Evolutionary conservation across 2,329 filamentous ascomycete genomes (phyloP).

Genomic region (Diaporthe destruens): DNA sequence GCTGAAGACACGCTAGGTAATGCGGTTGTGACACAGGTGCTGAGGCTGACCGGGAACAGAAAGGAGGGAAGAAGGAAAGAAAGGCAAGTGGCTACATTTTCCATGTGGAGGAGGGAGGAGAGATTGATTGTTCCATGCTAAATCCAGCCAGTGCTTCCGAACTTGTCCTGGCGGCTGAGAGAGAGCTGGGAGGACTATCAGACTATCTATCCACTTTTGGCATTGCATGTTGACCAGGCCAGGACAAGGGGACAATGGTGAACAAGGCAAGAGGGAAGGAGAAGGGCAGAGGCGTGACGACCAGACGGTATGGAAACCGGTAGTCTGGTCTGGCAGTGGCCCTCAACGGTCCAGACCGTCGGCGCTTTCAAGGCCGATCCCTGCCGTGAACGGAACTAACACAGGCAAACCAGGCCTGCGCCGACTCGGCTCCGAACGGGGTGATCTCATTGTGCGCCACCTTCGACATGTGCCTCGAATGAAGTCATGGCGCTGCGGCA

Average conservation of each 20-base stretch:
- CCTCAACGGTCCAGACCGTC: slow-evolving; percentile 16
- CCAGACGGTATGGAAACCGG: neutral
- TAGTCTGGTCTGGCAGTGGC: slow-evolving; percentile 14
- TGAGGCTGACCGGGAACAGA: neutral
- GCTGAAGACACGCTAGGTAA: slow-evolving; percentile 1
- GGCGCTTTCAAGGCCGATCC: neutral
- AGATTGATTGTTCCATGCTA: neutral
- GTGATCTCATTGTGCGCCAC: slow-evolving; percentile 27
- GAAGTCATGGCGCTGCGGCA: too few relatives aligned
- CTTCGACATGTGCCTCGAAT: neutral
- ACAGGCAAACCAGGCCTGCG: neutral
- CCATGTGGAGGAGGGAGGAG: neutral
- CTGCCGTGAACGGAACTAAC: neutral
- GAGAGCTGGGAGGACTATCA: neutral
- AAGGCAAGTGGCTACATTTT: neutral
- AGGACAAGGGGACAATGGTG: neutral
- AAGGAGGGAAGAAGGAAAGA: neutral
- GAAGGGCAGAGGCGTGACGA: slow-evolving; percentile 6
- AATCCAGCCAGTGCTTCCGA: neutral
- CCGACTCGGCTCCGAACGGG: slow-evolving; percentile 13
- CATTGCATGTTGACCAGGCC: too few relatives aligned
- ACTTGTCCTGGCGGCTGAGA: neutral
- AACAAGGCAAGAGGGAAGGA: neutral
- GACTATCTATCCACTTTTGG: too few relatives aligned
- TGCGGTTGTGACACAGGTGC: slow-evolving; percentile 3